phyloP scores from a whole-genome alignment of 179 eudicot species.

The Carnegiea gigantea region DNA sequence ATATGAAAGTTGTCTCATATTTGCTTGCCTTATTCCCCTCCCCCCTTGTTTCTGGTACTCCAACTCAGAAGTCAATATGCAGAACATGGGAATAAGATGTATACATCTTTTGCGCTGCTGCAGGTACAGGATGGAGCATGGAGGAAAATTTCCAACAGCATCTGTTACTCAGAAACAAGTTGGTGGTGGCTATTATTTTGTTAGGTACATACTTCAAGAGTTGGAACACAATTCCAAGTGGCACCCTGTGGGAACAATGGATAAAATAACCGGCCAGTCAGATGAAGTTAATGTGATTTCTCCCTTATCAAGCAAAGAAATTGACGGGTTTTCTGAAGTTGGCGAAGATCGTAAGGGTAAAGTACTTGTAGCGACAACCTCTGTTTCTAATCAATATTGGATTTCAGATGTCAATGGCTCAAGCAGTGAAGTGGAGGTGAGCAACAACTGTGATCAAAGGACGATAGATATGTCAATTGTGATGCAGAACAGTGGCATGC shows the following conservation, averaged over 20 bases:
- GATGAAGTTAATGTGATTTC: not conserved
- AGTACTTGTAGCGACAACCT: no score
- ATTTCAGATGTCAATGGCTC: not conserved
- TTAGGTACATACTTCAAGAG: conserved; percentile 32
- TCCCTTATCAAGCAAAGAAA: conserved; percentile 5
- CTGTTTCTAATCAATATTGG: no score
- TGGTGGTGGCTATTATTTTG: conserved; percentile 22
- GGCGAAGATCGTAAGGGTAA: not conserved
- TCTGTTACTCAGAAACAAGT: not conserved
- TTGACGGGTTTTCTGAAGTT: conserved; percentile 1
- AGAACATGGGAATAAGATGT: no score
- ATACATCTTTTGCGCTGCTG: not conserved
- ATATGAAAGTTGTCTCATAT: no score
- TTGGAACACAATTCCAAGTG: conserved; percentile 18
- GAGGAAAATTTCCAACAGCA: conserved; percentile 29
- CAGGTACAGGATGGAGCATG: conserved; percentile 32
- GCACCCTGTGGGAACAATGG: not conserved
- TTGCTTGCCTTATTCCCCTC: no score
- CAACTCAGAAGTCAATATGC: no score
- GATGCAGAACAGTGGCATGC: not conserved
- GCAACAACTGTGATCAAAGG: no score
- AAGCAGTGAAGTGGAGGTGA: no score
- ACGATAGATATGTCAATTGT: not conserved
- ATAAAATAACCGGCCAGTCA: conserved; percentile 3
- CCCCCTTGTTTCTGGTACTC: no score